phyloP scores from a whole-genome alignment of 2,329 filamentous ascomycete genomes.

The Lasiodiplodia theobromae region DNA sequence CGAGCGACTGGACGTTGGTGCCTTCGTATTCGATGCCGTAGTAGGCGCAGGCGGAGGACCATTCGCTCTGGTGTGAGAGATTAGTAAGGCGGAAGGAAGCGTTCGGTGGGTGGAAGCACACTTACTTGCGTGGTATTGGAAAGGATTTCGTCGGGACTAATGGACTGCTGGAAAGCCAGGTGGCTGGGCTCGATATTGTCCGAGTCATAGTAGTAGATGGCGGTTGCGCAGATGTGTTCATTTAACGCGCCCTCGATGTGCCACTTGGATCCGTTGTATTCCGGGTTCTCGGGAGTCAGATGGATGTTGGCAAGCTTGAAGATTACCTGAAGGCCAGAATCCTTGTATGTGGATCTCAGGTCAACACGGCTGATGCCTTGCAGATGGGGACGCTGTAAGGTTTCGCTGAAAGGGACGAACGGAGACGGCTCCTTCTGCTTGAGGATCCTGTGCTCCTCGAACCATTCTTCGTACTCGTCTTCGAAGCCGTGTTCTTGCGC shows the following conservation, averaged over 20 bases:
- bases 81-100: not conserved
- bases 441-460: not conserved
- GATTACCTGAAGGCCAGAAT: slow-evolving; percentile 65
- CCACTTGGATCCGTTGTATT: slow-evolving; percentile 62
- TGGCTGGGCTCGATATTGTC: slow-evolving; percentile 65
- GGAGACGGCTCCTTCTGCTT: not conserved
- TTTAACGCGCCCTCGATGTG: slow-evolving; percentile 61
- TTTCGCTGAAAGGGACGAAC: not conserved
- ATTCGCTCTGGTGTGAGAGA: slow-evolving; percentile 34
- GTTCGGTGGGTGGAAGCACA: not conserved
- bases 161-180: slow-evolving; percentile 58
- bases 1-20: slow-evolving; percentile 53
- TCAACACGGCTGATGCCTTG: slow-evolving; percentile 26
- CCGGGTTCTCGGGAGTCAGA: slow-evolving; percentile 64
- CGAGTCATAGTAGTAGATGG: slow-evolving; percentile 67
- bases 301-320: slow-evolving; percentile 68
- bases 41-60: slow-evolving; percentile 37
- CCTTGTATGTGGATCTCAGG: slow-evolving; percentile 43
- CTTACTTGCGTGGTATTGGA: slow-evolving; percentile 29
- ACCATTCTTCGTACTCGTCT: not conserved
- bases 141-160: slow-evolving; percentile 21
- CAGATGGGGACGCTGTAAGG: not conserved
- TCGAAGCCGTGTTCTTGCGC: not conserved
- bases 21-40: slow-evolving; percentile 50
- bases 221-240: slow-evolving; percentile 69